Percentiles rank a stretch among this genome's conserved stretches.
phyloP scores from a whole-genome alignment of 495 filamentous ascomycete species.

The Aspergillus conjunctus region DNA sequence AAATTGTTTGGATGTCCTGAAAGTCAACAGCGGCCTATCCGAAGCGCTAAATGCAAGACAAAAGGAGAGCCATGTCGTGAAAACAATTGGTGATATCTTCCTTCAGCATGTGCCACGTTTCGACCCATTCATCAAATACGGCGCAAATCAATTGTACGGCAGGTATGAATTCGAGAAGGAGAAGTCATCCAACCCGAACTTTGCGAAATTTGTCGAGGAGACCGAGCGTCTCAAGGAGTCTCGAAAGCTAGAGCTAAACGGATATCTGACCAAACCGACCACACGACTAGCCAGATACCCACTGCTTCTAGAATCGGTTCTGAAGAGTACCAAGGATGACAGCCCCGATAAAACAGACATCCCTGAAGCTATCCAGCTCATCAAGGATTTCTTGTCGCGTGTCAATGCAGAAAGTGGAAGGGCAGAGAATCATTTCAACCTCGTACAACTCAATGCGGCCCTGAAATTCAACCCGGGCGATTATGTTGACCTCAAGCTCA shows the following conservation, averaged over 20 bases:
- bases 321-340: conserved; percentile 83
- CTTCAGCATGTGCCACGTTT: conserved; percentile 88
- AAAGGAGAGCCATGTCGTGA: conserved; percentile 83
- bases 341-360: conserved; percentile 90
- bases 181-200: conserved; percentile 79
- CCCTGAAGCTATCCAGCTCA: conserved; percentile 79
- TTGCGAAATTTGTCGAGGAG: conserved; percentile 93
- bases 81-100: conserved; percentile 93
- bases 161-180: conserved; percentile 99
- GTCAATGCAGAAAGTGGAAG: conserved; percentile 96
- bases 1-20: conserved; percentile 93
- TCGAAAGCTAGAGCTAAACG: conserved; percentile 94
- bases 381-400: conserved; percentile 80
- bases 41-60: conserved; percentile 87
- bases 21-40: conserved; percentile 84
- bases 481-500: conserved; percentile 91
- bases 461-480: conserved; percentile 85
- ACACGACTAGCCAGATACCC: conserved; percentile 95
- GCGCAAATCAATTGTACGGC: conserved; percentile 92
- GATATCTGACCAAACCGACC: conserved; percentile 97
- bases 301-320: conserved; percentile 85
- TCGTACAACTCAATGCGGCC: conserved; percentile 85
- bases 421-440: conserved; percentile 96
- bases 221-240: conserved; percentile 96
- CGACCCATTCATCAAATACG: conserved; percentile 95